These are phyloP conservation scores for Tylopilus rubrobrunneus DNA, from an alignment of 768 basidiomycete species.

Conservation along the genomic window DNA sequence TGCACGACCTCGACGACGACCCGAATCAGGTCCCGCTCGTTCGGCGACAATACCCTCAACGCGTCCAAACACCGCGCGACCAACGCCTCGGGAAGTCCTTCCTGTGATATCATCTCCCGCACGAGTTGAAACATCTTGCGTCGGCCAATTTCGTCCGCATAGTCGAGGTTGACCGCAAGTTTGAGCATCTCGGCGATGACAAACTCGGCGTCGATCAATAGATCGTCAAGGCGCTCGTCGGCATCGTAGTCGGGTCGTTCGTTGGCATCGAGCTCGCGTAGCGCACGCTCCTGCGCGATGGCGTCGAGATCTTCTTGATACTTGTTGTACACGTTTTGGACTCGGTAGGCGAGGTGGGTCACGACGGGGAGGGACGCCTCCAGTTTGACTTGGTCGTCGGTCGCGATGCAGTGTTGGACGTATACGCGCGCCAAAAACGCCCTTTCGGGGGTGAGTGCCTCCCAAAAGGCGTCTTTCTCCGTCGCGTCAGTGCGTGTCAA, in stretches of 20 bases:
- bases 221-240: conserved; percentile 43
- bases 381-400: conserved; percentile 56
- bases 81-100: conserved; percentile 63
- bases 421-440: conserved; percentile 83
- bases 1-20: conserved; percentile 86
- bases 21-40: conserved; percentile 81
- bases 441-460: conserved; percentile 61
- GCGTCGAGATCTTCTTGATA: conserved; percentile 44
- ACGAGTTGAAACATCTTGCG: conserved; percentile 85
- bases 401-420: conserved; percentile 68
- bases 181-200: conserved; percentile 78
- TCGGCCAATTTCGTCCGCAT: conserved; percentile 87
- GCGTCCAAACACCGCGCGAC: conserved; percentile 81
- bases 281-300: conserved; percentile 35
- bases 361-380: conserved; percentile 80
- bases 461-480: conserved; percentile 67
- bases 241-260: conserved; percentile 37
- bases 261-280: conserved; percentile 32
- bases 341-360: conserved; percentile 70
- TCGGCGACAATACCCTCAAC: conserved; percentile 62
- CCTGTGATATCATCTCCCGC: conserved; percentile 78
- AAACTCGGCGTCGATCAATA: conserved; percentile 41
- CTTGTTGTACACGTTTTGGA: conserved; percentile 68
- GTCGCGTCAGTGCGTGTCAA: not conserved
- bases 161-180: conserved; percentile 79